A percentile compares a stretch with the other conserved stretches of the same genome.
phyloP scores from a whole-genome alignment of 2,329 filamentous ascomycete genomes.

The Fusarium citri region DNA sequence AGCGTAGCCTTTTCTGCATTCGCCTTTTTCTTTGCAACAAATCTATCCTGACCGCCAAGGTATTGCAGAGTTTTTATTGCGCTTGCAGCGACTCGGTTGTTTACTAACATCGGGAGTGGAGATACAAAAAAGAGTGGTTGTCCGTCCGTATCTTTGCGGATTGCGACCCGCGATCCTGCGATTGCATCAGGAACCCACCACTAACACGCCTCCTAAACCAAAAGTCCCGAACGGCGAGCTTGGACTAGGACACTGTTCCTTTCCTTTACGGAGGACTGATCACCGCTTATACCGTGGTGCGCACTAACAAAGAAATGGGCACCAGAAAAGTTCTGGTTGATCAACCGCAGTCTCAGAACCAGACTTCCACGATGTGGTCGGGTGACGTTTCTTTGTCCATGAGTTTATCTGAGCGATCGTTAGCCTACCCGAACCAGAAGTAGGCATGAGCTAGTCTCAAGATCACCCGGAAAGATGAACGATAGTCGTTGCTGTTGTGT shows the following conservation, averaged over 20 bases:
- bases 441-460: background rate
- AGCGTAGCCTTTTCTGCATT: background rate
- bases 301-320: background rate
- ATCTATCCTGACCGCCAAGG: background rate
- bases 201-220: constrained; percentile 6
- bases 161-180: constrained; percentile 7
- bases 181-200: constrained; percentile 25
- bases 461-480: background rate
- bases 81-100: constrained; percentile 1
- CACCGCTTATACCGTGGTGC: background rate
- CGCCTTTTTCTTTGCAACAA: background rate
- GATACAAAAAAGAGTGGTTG: constrained; percentile 10
- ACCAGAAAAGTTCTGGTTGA: background rate
- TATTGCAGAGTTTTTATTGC: background rate
- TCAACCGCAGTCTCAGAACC: background rate
- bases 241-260: background rate
- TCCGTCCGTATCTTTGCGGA: constrained; percentile 7
- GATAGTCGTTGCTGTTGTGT: background rate
- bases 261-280: constrained; percentile 2
- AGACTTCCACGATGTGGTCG: background rate
- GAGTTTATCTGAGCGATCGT: constrained; percentile 3
- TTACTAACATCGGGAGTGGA: constrained; percentile 12
- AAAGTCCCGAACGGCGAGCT: constrained; percentile 12
- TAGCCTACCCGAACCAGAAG: background rate
- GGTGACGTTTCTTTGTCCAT: constrained; percentile 2